These are phyloP conservation scores for Lactifluus hygrophoroides DNA, from an alignment of 768 basidiomycete species.

Conservation along the genomic window DNA sequence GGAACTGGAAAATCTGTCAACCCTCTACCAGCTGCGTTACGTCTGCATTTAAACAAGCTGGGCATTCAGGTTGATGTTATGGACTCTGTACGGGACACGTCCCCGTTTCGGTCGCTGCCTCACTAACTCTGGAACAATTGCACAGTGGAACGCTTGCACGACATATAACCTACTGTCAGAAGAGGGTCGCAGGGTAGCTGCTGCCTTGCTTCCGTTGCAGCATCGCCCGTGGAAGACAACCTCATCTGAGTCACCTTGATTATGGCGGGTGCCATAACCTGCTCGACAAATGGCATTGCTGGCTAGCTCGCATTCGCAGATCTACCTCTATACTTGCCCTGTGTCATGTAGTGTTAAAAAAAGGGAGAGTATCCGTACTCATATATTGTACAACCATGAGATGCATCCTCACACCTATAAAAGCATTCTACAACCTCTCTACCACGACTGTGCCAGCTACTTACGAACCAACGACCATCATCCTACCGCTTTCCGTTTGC, in stretches of 20 bases:
- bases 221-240: conserved; percentile 43
- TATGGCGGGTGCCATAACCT: neutral
- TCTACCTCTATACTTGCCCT: neutral
- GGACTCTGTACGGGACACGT: conserved; percentile 50
- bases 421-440: neutral
- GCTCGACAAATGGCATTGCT: neutral
- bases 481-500: conserved; percentile 52
- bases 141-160: conserved; percentile 83
- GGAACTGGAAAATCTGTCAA: conserved; percentile 73
- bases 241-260: neutral
- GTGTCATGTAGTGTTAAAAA: neutral
- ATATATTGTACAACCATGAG: neutral
- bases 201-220: conserved; percentile 70
- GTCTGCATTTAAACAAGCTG: conserved; percentile 56
- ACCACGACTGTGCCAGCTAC: neutral
- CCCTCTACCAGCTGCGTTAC: conserved; percentile 59
- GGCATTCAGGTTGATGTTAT: conserved; percentile 89
- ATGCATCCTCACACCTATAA: neutral
- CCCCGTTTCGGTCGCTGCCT: neutral
- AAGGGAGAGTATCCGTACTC: neutral
- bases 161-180: conserved; percentile 92
- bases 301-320: neutral
- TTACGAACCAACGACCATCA: neutral
- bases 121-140: neutral
- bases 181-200: conserved; percentile 89